Evolutionary conservation across 2,329 filamentous ascomycete species (phyloP), one percentile per base, ranked within the genome.

Genomic region (Bisporella sp.): DNA sequence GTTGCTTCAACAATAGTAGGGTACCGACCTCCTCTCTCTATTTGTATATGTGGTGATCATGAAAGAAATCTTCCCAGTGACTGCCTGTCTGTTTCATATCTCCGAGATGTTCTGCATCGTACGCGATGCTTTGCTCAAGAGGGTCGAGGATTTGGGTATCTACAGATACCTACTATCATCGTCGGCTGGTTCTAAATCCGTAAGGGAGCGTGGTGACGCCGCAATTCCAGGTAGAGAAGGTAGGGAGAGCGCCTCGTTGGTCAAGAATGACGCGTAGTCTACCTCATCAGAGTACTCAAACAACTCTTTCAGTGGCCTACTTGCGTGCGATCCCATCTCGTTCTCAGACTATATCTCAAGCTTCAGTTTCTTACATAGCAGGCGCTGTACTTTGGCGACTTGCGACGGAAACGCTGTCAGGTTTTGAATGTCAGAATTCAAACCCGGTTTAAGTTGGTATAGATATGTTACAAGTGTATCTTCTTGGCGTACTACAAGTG

Each of bases 221-320:
- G 8, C 40, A 13, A 13, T 8, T 6, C 21, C 13, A 42, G 40
- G 40, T 13, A 6, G 40, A 21, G 7, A 42, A 6, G 21, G 8
- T 9, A 6, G 6, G 21, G 40, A 42, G 21, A 42, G 40, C 6
- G 40, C 40, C 6, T 42, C 40, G 8, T 9, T 6, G 8, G 40
- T 42, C 21, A 42, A 28, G 21, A 42, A 42, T 6, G 40, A 42
- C 41, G 40, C 21, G 39, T 28, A 48, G 32, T 52, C 41, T 37
- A 37, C n/a, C 33, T 37, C n/a, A 54, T 49, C 46, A 41, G 47
- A 50, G 50, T 41, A 46, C 35, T 54, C 51, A 51, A 50, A 51
- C 45, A 54, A 54, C 13, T 54, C 51, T 48, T 51, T 48, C 35
- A 54, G 43, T 41, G 51, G 47, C 41, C 37, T 33, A 45, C 35